Evolutionary conservation across 169 alveolate species (phyloP).

Genomic region (Babesia divergens): DNA sequence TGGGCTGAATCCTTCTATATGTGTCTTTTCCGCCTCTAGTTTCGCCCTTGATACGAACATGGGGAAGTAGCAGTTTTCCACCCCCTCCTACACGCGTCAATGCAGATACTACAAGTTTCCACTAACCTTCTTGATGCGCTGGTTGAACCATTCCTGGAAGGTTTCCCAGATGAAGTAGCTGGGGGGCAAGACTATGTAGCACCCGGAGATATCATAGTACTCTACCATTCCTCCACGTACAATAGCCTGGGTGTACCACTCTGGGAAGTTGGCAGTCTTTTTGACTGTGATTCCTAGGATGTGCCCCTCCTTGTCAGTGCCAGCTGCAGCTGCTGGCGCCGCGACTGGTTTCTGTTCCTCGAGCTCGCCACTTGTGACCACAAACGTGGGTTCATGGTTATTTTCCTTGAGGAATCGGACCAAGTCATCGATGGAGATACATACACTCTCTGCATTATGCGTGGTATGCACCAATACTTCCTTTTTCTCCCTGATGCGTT

Average conservation of each 20-base stretch:
- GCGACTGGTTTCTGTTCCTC: slow-evolving; percentile 1
- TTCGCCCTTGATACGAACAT: slow-evolving; percentile 92
- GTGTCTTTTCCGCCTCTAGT: slow-evolving; percentile 95
- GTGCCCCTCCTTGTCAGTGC: slow-evolving; percentile 24
- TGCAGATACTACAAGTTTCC: slow-evolving; percentile 22
- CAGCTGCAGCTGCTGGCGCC: background rate
- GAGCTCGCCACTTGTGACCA: slow-evolving; percentile 17
- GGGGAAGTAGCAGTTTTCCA: slow-evolving; percentile 93
- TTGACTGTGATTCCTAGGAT: slow-evolving; percentile 77
- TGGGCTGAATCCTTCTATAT: slow-evolving; percentile 98
- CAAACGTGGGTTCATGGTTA: slow-evolving; percentile 45
- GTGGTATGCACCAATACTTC: slow-evolving; percentile 61
- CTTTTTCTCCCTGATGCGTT: slow-evolving; percentile 39
- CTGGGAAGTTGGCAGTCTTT: slow-evolving; percentile 80
- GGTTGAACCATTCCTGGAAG: slow-evolving; percentile 89
- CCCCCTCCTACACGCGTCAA: slow-evolving; percentile 71
- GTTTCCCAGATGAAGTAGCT: slow-evolving; percentile 97
- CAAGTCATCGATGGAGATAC: slow-evolving; percentile 48
- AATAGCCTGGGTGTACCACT: slow-evolving; percentile 89
- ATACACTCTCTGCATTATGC: slow-evolving; percentile 47
- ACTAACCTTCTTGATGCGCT: slow-evolving; percentile 80
- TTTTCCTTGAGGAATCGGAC: slow-evolving; percentile 43
- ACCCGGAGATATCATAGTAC: slow-evolving; percentile 98
- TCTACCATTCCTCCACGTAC: slow-evolving; percentile 95
- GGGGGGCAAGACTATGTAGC: slow-evolving; percentile 97